Percentiles rank a stretch among this genome's conserved stretches.
phyloP scores from a whole-genome alignment of 495 filamentous ascomycete species.

The Hyaloscypha variabilis region DNA sequence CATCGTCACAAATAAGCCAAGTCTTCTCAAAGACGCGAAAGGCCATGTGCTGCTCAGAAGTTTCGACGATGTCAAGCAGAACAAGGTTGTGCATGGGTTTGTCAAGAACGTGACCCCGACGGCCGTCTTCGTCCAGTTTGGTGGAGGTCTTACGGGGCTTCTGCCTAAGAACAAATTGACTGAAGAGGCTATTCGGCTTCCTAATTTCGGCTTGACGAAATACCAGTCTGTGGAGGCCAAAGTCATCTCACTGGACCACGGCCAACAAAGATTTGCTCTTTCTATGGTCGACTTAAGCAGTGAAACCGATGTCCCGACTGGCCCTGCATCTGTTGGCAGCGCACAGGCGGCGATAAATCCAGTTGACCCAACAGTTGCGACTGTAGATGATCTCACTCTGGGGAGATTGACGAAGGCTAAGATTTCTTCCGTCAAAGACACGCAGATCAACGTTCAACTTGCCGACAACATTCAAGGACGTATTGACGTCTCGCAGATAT shows the following conservation, averaged over 20 bases:
- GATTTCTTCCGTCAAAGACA: constrained; percentile 79
- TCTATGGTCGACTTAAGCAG: constrained; percentile 48
- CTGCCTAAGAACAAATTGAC: constrained; percentile 75
- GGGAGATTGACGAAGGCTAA: constrained; percentile 80
- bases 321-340: constrained; percentile 31
- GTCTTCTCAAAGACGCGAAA: constrained; percentile 73
- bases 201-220: constrained; percentile 74
- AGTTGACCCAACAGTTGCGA: constrained; percentile 65
- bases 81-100: constrained; percentile 74
- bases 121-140: constrained; percentile 82
- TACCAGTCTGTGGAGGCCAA: constrained; percentile 71
- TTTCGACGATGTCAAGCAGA: constrained; percentile 71
- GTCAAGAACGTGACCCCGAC: constrained; percentile 78
- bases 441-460: constrained; percentile 88
- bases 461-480: constrained; percentile 90
- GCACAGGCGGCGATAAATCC: constrained; percentile 60
- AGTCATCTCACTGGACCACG: constrained; percentile 67
- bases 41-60: constrained; percentile 62
- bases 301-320: constrained; percentile 26
- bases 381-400: constrained; percentile 68
- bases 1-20: constrained; percentile 76
- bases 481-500: constrained; percentile 86
- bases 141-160: constrained; percentile 73
- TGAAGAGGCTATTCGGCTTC: constrained; percentile 62
- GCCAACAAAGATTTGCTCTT: constrained; percentile 59